phyloP scores from a whole-genome alignment of 495 filamentous ascomycete genomes.

The Aspergillus saccharolyticus region DNA sequence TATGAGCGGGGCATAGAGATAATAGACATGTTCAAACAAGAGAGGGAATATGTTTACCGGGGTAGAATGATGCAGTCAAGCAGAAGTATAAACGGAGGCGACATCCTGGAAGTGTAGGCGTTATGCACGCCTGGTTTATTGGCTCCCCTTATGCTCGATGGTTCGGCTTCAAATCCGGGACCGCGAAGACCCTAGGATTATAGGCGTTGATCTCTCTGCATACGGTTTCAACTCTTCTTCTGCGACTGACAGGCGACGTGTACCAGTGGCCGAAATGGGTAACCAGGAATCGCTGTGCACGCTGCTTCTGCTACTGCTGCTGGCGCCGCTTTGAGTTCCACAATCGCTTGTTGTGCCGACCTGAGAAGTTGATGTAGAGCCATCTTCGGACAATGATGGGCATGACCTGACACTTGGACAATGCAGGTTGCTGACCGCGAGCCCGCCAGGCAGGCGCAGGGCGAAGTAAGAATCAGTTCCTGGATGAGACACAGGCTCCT shows the following conservation, averaged over 20 bases:
- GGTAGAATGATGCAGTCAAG: too few species aligned
- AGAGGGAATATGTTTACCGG: too few species aligned
- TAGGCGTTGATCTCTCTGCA: background rate
- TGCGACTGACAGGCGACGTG: background rate
- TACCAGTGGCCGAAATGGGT: background rate
- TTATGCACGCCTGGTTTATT: constrained; percentile 21
- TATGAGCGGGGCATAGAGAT: too few species aligned
- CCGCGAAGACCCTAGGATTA: constrained; percentile 16
- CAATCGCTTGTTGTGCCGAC: background rate
- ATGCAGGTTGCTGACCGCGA: background rate
- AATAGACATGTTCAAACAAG: background rate
- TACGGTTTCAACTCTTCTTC: background rate
- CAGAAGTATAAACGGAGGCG: too few species aligned
- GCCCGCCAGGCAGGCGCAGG: background rate
- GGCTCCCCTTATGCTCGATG: constrained; percentile 22
- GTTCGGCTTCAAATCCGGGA: constrained; percentile 31
- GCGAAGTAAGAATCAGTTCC: background rate
- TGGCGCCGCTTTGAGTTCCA: background rate
- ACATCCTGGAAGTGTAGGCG: constrained; percentile 19
- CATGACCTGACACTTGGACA: background rate
- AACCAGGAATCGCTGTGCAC: background rate
- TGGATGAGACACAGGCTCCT: background rate
- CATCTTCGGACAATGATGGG: background rate
- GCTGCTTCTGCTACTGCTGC: background rate
- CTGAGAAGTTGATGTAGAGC: background rate